Evolutionary conservation across 2,329 filamentous ascomycete species (phyloP), one percentile per base, ranked within the genome.

Genomic region (Neopestalotiopsis clavispora): DNA sequence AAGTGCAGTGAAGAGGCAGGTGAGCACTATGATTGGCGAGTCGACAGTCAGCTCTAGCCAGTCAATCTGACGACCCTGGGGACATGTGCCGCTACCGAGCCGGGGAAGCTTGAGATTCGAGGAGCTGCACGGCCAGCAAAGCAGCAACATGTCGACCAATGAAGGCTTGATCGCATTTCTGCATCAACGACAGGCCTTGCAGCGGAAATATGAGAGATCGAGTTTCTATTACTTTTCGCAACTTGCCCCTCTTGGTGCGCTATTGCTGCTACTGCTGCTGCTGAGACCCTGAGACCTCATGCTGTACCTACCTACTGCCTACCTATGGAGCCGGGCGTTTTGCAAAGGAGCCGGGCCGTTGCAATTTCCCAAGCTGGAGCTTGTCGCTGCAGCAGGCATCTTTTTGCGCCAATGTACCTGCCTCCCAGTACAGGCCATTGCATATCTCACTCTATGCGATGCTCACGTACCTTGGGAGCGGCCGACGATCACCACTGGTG

Each of bases 11-110:
- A 59, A 59, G 71, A 72, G 71, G 63, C 67, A 61, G 68, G 63
- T 69, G 67, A 67, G 72, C 69, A 67, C 72, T 72, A 70, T 78
- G 76, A 79, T 79, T 79, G 77, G 77, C 72, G 76, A 75, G 71
- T 67, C 67, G 68, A 65, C 69, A 74, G 71, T 68, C 67, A 70
- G 65, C 70, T 68, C 74, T 64, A 74, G 70, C 77, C 76, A 78
- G 70, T 77, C 73, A 75, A 72, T 70, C 71, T 69, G 73, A 71
- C 23, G 23, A 28, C 23, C 74, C 69, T 57, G 71, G 68, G 71
- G 67, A 20, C 45, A 52, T 65, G 71, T 66, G 70, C 49, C 52
- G 58, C 65, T 60, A 60, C 56, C 56, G 56, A 67, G 71, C 74
- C 72, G 72, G 69, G 71, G 59, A 20, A 73, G 34, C 34, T 38